Evolutionary conservation across 768 basidiomycete genomes (phyloP).

Genomic region (Favolaschia claudopus): DNA sequence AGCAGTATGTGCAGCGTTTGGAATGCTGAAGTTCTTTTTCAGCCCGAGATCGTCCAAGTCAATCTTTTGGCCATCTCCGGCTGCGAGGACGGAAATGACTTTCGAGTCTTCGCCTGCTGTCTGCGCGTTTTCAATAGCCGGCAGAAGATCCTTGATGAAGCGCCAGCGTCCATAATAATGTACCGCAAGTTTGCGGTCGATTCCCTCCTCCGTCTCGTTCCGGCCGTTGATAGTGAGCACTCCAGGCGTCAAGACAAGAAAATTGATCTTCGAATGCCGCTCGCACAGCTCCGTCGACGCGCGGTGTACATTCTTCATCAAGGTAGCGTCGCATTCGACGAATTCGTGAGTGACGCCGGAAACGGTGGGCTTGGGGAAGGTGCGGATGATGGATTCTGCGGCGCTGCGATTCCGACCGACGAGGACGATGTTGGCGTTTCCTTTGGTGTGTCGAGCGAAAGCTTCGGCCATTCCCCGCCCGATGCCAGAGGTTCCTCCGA

Average conservation of each 20-base stretch:
- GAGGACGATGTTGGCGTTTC: constrained; percentile 60
- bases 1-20: constrained; percentile 41
- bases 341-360: constrained; percentile 48
- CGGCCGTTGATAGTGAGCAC: constrained; percentile 46
- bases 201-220: constrained; percentile 53
- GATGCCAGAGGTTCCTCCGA: constrained; percentile 57
- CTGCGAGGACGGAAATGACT: constrained; percentile 53
- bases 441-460: constrained; percentile 55
- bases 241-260: constrained; percentile 56
- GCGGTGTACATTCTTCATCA: constrained; percentile 58
- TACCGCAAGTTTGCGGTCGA: constrained; percentile 51
- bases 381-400: constrained; percentile 53
- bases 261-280: constrained; percentile 57
- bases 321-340: constrained; percentile 59
- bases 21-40: constrained; percentile 51
- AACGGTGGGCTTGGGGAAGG: constrained; percentile 43
- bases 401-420: constrained; percentile 59
- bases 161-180: constrained; percentile 62
- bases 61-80: constrained; percentile 41
- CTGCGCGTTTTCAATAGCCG: constrained; percentile 50
- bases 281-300: constrained; percentile 37
- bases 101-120: constrained; percentile 57
- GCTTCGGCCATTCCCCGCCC: constrained; percentile 55
- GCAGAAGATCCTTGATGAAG: constrained; percentile 55
- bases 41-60: constrained; percentile 59